Conservation (phyloP, 2,329 filamentous ascomycete genomes). For the Pseudogymnoascus sp. region DNA sequence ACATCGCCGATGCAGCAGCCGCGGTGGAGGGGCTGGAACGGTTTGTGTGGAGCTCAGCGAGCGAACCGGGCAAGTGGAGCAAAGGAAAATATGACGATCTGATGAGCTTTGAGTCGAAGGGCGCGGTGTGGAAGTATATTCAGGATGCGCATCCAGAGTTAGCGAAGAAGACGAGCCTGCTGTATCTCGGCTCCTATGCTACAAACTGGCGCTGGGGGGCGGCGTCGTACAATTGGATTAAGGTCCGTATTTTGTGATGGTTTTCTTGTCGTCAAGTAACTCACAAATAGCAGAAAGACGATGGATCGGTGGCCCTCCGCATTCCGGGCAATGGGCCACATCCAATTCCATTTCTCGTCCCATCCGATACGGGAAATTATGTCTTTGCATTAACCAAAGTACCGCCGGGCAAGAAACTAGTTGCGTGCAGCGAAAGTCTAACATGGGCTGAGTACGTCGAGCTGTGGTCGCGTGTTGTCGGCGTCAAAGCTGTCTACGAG, state of each 20-base stretch:
- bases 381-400: conserved; percentile 20
- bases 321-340: background rate
- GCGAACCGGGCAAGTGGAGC: conserved; percentile 30
- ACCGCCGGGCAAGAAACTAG: conserved; percentile 19
- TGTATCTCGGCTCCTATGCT: conserved; percentile 28
- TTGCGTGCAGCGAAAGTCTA: conserved; percentile 1
- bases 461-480: conserved; percentile 14
- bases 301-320: background rate
- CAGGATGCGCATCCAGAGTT: conserved; percentile 22
- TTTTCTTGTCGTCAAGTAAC: background rate
- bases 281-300: background rate
- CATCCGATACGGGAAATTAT: conserved; percentile 21
- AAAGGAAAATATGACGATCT: conserved; percentile 34
- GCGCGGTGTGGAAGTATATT: conserved; percentile 27
- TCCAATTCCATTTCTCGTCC: background rate
- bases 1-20: conserved; percentile 31
- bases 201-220: conserved; percentile 19
- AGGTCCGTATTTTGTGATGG: background rate
- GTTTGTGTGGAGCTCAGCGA: conserved; percentile 33
- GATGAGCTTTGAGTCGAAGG: conserved; percentile 37
- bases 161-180: conserved; percentile 24
- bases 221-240: background rate
- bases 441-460: background rate
- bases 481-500: conserved; percentile 12
- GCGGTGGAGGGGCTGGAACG: conserved; percentile 28